Evolutionary conservation across 1,284 basidiomycete species (phyloP), one percentile per base, ranked within the genome.

Genomic region (Boletus smithii): DNA sequence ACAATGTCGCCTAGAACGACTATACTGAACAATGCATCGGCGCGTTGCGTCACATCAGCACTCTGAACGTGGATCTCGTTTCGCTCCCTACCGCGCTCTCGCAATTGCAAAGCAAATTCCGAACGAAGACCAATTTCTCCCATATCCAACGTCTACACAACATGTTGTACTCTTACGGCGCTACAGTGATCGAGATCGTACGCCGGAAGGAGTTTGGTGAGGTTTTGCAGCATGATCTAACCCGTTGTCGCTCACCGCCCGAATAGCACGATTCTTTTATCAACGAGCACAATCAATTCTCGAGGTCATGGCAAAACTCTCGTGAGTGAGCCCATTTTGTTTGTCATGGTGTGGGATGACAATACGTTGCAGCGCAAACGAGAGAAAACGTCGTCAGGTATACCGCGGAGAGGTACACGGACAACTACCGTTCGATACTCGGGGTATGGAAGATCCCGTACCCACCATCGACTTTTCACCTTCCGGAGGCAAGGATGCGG

Each of bases 161-260:
- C 48, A 90, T 98, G 80, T 70, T 95, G 1, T 94, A 92, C 61
- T 92, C 91, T 0, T 99, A 99, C 66, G 90, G 91, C 0, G 89
- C 92, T 1, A 93, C 94, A 0, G 78, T 97, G 2, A 78, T 95
- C 10, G 95, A 99, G 68, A 83, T 95, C 30, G 88, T 95, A 0
- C 75, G 95, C 46, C 73, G 95, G 45, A 88, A 89, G 53, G 91
- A 95, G 63, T 97, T 95, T 65, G 76, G 87, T 82, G 53, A 69
- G 77, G 65, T 37, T 37, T 9, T 35, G 30, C 22, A 24, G 24
- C 7, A 14, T 27, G n/a, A 37, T 35, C 11, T 37, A 23, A 37
- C 1, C 8, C 14, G 23, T 16, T 42, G 8, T 42, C 7, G 22
- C 51, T 61, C 36, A 65, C 14, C 4, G 3, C 9, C 18, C 5